Percentiles rank a stretch among this genome's conserved stretches.
These are phyloP conservation scores for Cornus suecica DNA, from an alignment of 148 eudicot species.

Conservation along the genomic window DNA sequence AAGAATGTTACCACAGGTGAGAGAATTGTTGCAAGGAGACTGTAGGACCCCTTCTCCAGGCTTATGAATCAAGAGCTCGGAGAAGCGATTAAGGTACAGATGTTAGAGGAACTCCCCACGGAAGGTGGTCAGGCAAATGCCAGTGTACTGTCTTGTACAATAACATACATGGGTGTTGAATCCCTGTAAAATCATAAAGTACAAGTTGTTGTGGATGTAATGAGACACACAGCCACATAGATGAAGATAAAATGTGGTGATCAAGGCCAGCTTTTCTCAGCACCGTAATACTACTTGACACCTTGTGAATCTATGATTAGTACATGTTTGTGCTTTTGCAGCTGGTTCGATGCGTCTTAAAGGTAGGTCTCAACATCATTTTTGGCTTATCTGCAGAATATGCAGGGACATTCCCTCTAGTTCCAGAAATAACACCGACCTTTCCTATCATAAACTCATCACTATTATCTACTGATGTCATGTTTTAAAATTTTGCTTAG, in stretches of 20 bases:
- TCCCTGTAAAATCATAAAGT: slow-evolving; percentile 27
- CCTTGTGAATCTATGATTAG: too few species aligned
- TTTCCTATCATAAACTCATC: too few species aligned
- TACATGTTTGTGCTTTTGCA: too few species aligned
- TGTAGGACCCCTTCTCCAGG: slow-evolving; percentile 55
- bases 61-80: slow-evolving; percentile 63
- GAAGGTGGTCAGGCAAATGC: slow-evolving; percentile 47
- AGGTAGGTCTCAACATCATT: too few species aligned
- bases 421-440: too few species aligned
- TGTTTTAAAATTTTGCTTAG: too few species aligned
- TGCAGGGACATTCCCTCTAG: too few species aligned
- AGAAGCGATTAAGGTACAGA: slow-evolving; percentile 55
- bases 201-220: not conserved
- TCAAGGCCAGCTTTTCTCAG: not conserved
- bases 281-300: not conserved
- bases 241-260: not conserved
- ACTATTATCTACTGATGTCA: too few species aligned
- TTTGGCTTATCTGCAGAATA: too few species aligned
- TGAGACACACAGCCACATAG: too few species aligned
- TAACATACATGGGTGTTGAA: slow-evolving; percentile 52
- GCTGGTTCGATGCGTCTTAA: too few species aligned
- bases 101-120: slow-evolving; percentile 46
- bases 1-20: slow-evolving; percentile 54
- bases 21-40: slow-evolving; percentile 47
- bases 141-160: slow-evolving; percentile 57